Evolutionary conservation across 73 alveolate genomes (phyloP).

Genomic region (Paramecium caudatum): DNA sequence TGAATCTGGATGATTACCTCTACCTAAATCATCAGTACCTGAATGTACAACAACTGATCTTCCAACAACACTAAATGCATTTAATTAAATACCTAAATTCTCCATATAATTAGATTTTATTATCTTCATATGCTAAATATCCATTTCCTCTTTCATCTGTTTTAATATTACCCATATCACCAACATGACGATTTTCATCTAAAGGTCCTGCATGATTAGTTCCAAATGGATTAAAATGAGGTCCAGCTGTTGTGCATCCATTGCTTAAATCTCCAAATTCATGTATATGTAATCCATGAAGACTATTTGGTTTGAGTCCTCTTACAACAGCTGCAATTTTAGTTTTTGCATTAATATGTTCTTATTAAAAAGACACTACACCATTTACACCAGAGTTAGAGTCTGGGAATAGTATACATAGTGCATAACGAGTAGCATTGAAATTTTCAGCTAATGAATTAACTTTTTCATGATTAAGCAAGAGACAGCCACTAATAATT

Average conservation of each 20-base stretch:
- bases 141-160: slow-evolving; percentile 79
- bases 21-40: slow-evolving; percentile 85
- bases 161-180: slow-evolving; percentile 92
- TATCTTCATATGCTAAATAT: slow-evolving; percentile 71
- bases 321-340: slow-evolving; percentile 81
- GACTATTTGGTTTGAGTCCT: slow-evolving; percentile 79
- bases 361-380: slow-evolving; percentile 81
- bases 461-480: slow-evolving; percentile 7
- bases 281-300: slow-evolving; percentile 93
- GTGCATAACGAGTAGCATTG: slow-evolving; percentile 24
- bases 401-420: slow-evolving; percentile 69
- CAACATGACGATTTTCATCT: slow-evolving; percentile 90
- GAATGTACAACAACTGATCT: slow-evolving; percentile 85
- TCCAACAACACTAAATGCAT: slow-evolving; percentile 77
- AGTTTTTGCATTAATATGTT: slow-evolving; percentile 74
- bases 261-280: slow-evolving; percentile 88
- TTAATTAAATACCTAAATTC: slow-evolving; percentile 50
- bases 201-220: slow-evolving; percentile 88
- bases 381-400: slow-evolving; percentile 77
- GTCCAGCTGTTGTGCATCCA: slow-evolving; percentile 93
- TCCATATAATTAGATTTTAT: slow-evolving; percentile 69
- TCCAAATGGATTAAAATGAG: slow-evolving; percentile 91
- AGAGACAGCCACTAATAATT: slow-evolving; percentile 27
- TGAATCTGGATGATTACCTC: slow-evolving; percentile 90
- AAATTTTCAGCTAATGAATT: slow-evolving; percentile 20